These are phyloP conservation scores for Phytophthora citrophthora DNA, from an alignment of 352 stramenopile genomes.

Conservation along the genomic window DNA sequence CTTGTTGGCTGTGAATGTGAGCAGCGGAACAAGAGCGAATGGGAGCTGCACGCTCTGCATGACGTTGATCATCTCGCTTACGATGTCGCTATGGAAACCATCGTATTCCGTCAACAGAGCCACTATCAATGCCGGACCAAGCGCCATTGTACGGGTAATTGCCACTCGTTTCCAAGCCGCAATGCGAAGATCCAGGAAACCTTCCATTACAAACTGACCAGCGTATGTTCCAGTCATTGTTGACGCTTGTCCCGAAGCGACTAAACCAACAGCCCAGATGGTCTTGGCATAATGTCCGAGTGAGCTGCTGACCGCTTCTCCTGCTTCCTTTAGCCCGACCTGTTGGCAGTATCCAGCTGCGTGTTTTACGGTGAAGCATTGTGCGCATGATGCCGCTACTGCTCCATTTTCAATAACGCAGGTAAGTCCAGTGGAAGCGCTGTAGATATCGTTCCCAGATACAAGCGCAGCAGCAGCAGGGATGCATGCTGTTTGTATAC, in stretches of 20 bases:
- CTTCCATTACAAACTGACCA: constrained; percentile 96
- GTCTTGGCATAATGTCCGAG: constrained; percentile 68
- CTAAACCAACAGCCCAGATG: constrained; percentile 91
- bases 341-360: constrained; percentile 72
- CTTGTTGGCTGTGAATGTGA: constrained; percentile 72
- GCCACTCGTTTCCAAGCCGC: constrained; percentile 82
- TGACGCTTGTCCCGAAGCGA: constrained; percentile 90
- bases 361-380: constrained; percentile 46
- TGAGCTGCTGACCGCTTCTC: constrained; percentile 64
- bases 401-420: constrained; percentile 39
- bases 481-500: constrained; percentile 75
- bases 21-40: constrained; percentile 85
- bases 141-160: constrained; percentile 87
- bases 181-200: constrained; percentile 89
- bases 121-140: constrained; percentile 79
- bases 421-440: constrained; percentile 48
- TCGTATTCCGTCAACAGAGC: constrained; percentile 52
- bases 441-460: constrained; percentile 68
- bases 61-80: constrained; percentile 83
- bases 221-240: constrained; percentile 96
- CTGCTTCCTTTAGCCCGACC: constrained; percentile 78
- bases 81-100: constrained; percentile 45
- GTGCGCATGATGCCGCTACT: constrained; percentile 29
- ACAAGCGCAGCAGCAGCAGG: constrained; percentile 48
- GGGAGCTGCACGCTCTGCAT: constrained; percentile 90